phyloP scores from a whole-genome alignment of 75 land plant genomes.

The Adiantum capillusveneris region DNA sequence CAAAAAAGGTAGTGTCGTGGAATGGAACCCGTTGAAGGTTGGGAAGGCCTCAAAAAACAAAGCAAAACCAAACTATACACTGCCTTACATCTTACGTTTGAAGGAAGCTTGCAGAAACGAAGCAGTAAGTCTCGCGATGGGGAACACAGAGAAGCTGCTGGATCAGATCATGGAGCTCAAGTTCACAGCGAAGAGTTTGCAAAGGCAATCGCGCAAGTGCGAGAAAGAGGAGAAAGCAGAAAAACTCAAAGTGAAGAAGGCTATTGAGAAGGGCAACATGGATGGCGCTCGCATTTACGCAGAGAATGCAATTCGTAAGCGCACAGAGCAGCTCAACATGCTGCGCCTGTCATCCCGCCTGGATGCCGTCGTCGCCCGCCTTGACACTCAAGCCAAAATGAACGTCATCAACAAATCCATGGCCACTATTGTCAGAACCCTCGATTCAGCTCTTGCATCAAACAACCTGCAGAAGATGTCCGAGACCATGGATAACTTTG shows the following conservation, averaged over 20 bases:
- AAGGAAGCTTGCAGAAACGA: no score
- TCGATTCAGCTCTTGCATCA: conserved; percentile 51
- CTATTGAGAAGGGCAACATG: conserved; percentile 70
- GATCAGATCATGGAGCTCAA: conserved; percentile 88
- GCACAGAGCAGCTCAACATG: conserved; percentile 85
- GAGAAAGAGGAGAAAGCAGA: conserved; percentile 92
- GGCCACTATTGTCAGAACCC: conserved; percentile 62
- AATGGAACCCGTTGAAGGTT: no score
- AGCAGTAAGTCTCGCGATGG: no score
- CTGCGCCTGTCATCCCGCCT: conserved; percentile 86
- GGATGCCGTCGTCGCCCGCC: conserved; percentile 85
- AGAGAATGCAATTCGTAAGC: conserved; percentile 84
- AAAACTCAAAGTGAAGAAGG: conserved; percentile 90
- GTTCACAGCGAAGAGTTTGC: conserved; percentile 72
- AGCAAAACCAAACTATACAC: no score
- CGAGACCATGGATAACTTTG: conserved; percentile 83
- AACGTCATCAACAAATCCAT: conserved; percentile 58
- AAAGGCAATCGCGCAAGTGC: conserved; percentile 74
- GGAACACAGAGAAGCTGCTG: conserved; percentile 79
- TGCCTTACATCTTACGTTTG: no score
- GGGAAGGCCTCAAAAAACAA: no score
- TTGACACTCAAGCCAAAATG: conserved; percentile 85
- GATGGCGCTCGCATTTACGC: conserved; percentile 73
- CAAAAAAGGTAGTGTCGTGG: no score
- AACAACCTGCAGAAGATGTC: conserved; percentile 74